phyloP scores from a whole-genome alignment of 2,329 filamentous ascomycete genomes.

The Trichoderma koningiopsis region DNA sequence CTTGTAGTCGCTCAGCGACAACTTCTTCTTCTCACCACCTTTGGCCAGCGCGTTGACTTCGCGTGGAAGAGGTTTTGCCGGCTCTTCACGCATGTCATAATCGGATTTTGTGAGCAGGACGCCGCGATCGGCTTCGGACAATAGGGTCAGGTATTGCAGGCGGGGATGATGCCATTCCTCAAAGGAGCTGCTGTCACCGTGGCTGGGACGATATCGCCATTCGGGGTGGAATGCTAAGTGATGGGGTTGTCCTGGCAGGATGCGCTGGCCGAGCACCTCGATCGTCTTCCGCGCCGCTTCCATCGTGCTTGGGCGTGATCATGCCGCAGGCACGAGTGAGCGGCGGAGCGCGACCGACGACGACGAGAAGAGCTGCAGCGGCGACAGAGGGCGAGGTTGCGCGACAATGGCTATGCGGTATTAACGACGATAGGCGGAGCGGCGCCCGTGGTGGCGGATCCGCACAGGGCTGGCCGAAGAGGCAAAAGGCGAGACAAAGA shows the following conservation, averaged over 20 bases:
- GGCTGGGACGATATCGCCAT: conserved; percentile 49
- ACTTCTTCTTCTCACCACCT: conserved; percentile 55
- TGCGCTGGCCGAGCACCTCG: conserved; percentile 54
- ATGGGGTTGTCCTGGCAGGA: conserved; percentile 56
- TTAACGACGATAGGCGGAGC: not conserved
- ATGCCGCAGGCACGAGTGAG: conserved; percentile 39
- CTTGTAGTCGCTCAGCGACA: conserved; percentile 62
- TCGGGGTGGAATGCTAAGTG: conserved; percentile 54
- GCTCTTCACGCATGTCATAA: conserved; percentile 59
- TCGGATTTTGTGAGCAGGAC: conserved; percentile 58
- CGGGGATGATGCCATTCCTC: conserved; percentile 54
- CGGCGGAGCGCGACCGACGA: conserved; percentile 32
- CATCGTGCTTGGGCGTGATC: conserved; percentile 51
- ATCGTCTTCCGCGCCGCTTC: conserved; percentile 61
- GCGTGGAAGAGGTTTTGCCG: conserved; percentile 43
- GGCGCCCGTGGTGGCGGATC: not conserved
- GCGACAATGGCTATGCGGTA: conserved; percentile 29
- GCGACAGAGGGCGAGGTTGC: conserved; percentile 20
- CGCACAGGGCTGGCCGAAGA: conserved; percentile 7
- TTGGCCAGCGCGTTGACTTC: conserved; percentile 45
- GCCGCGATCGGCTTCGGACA: conserved; percentile 61
- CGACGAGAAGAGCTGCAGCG: conserved; percentile 27
- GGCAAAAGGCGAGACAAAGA: conserved; percentile 3
- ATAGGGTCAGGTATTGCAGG: conserved; percentile 60
- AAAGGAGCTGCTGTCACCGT: conserved; percentile 44